Percentiles rank a stretch among this genome's conserved stretches.
Conservation (phyloP, 768 basidiomycete species). For the Hortiboletus campestris region DNA sequence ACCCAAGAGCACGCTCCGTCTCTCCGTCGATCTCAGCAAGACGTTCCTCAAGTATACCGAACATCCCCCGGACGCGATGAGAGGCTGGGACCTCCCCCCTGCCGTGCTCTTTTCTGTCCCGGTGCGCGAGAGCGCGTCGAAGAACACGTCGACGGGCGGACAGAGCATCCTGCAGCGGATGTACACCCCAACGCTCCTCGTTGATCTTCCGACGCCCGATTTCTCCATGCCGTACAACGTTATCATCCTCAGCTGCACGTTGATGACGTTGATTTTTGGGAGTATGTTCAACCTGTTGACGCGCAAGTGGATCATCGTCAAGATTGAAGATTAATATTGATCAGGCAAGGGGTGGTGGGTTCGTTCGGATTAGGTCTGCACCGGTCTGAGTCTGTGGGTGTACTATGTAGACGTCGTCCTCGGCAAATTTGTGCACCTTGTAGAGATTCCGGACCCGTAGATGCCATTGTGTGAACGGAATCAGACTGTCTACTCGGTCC, state of each 20-base stretch:
- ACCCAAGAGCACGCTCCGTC: slow-evolving; percentile 54
- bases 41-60: slow-evolving; percentile 92
- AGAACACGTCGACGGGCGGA: neutral
- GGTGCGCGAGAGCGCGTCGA: neutral
- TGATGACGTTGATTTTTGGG: slow-evolving; percentile 92
- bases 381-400: neutral
- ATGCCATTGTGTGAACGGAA: too few species aligned
- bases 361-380: too few species aligned
- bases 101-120: slow-evolving; percentile 62
- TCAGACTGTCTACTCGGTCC: too few species aligned
- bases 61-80: slow-evolving; percentile 91
- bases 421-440: too few species aligned
- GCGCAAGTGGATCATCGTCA: slow-evolving; percentile 67
- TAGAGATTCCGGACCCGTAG: too few species aligned
- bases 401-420: neutral
- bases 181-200: slow-evolving; percentile 78
- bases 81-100: slow-evolving; percentile 91
- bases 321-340: slow-evolving; percentile 27
- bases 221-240: slow-evolving; percentile 99
- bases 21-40: slow-evolving; percentile 76
- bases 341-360: neutral
- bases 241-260: slow-evolving; percentile 91
- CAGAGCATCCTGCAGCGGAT: slow-evolving; percentile 40
- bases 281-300: slow-evolving; percentile 87
- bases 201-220: slow-evolving; percentile 96